These are phyloP conservation scores for Nothomitra cinnamomea DNA, from an alignment of 2,329 filamentous ascomycete genomes.

Conservation along the genomic window DNA sequence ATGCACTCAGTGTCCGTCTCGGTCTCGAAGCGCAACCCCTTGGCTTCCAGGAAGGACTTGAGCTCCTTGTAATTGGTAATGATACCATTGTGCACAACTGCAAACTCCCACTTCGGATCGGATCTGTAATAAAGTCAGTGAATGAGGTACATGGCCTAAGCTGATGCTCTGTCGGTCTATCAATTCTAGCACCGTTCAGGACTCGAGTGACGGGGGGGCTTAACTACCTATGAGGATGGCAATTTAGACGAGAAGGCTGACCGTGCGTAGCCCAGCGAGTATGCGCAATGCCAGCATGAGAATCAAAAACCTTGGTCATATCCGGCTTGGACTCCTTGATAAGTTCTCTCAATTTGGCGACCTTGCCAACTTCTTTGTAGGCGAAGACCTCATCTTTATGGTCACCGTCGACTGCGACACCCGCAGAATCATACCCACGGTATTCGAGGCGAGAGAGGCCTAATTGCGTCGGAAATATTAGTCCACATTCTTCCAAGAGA, in stretches of 20 bases:
- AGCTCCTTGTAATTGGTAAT: slow-evolving; percentile 99
- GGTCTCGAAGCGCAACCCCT: slow-evolving; percentile 97
- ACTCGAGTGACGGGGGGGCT: background rate
- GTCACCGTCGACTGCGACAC: slow-evolving; percentile 88
- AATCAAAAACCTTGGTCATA: slow-evolving; percentile 86
- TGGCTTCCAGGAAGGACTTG: slow-evolving; percentile 78
- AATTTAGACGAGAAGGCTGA: slow-evolving; percentile 82
- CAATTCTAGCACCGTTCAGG: background rate
- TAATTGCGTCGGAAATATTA: slow-evolving; percentile 23
- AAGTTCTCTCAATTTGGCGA: slow-evolving; percentile 86
- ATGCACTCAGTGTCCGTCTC: slow-evolving; percentile 99
- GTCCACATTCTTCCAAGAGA: slow-evolving; percentile 9
- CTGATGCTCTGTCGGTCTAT: background rate
- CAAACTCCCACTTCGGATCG: slow-evolving; percentile 88
- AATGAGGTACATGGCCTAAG: background rate
- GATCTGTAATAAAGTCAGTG: slow-evolving; percentile 40
- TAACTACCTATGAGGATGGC: slow-evolving; percentile 87
- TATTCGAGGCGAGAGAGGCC: slow-evolving; percentile 93
- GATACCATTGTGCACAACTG: slow-evolving; percentile 98
- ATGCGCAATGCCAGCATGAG: slow-evolving; percentile 96
- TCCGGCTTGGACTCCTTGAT: slow-evolving; percentile 73
- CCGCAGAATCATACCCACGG: slow-evolving; percentile 95
- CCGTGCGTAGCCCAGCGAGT: slow-evolving; percentile 98
- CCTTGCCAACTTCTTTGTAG: slow-evolving; percentile 99
- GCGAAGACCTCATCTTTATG: slow-evolving; percentile 97